Percentiles rank a stretch among this genome's conserved stretches.
These are phyloP conservation scores for Calonectria montana DNA, from an alignment of 2,329 filamentous ascomycete species.

Conservation along the genomic window DNA sequence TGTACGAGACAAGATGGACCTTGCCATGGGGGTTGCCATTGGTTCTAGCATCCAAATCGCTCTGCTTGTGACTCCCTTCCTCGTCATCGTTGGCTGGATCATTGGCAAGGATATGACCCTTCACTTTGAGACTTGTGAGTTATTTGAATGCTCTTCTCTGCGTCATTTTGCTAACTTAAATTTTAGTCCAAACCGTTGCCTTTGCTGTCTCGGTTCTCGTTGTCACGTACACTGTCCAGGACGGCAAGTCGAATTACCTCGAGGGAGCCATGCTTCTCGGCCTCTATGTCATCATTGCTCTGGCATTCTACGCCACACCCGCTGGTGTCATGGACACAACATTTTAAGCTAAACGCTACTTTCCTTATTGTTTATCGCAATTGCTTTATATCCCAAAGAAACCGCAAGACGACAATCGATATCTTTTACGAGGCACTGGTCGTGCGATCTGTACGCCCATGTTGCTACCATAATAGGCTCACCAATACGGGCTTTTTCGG, in stretches of 20 bases:
- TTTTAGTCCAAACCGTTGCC: constrained; percentile 76
- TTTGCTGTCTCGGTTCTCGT: constrained; percentile 82
- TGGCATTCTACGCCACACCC: constrained; percentile 70
- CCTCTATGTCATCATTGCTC: constrained; percentile 69
- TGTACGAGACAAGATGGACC: constrained; percentile 80
- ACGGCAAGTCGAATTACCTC: constrained; percentile 86
- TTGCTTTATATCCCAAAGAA: not conserved
- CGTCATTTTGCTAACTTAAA: constrained; percentile 25
- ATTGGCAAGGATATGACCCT: constrained; percentile 79
- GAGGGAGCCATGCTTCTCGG: constrained; percentile 77
- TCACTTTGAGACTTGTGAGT: constrained; percentile 75
- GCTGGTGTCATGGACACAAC: constrained; percentile 57
- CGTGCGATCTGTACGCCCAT: no score
- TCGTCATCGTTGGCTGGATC: constrained; percentile 85
- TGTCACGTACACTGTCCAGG: constrained; percentile 81
- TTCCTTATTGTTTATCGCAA: not conserved
- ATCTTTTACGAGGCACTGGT: not conserved
- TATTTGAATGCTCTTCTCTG: not conserved
- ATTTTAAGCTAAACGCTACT: constrained; percentile 12
- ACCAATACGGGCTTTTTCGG: not conserved
- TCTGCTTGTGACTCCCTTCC: constrained; percentile 81
- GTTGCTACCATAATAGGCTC: not conserved
- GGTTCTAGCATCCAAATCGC: constrained; percentile 87
- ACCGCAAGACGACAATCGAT: not conserved
- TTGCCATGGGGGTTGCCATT: constrained; percentile 82